Evolutionary conservation across 495 filamentous ascomycete species (phyloP).

Genomic region (Aspergillus olivimuriae): DNA sequence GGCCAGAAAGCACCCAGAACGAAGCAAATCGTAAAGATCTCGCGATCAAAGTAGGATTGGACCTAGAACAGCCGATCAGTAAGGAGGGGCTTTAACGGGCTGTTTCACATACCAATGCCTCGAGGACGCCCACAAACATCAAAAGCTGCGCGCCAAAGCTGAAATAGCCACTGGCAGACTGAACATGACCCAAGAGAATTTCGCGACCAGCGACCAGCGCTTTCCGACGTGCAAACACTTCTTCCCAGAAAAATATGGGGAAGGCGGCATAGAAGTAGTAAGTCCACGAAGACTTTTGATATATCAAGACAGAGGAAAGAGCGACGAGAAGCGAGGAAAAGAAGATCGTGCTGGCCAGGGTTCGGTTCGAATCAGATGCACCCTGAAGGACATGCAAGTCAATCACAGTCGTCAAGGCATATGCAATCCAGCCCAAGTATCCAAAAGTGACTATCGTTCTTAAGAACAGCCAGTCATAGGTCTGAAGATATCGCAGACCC

Average conservation of each 20-base stretch:
- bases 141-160: conserved; percentile 53
- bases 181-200: conserved; percentile 62
- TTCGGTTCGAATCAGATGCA: conserved; percentile 58
- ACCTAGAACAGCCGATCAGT: conserved; percentile 36
- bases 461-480: conserved; percentile 96
- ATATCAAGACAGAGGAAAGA: conserved; percentile 70
- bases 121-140: conserved; percentile 65
- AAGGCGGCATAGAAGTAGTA: conserved; percentile 95
- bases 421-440: conserved; percentile 95
- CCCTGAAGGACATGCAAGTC: conserved; percentile 84
- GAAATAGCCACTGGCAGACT: conserved; percentile 46
- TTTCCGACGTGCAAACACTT: conserved; percentile 74
- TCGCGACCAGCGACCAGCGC: conserved; percentile 61
- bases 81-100: neutral
- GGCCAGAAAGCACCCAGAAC: conserved; percentile 74
- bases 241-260: conserved; percentile 94
- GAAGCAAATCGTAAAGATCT: conserved; percentile 81
- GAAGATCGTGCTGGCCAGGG: conserved; percentile 49
- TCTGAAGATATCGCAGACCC: conserved; percentile 91
- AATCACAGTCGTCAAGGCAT: conserved; percentile 85
- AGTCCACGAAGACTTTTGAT: conserved; percentile 71
- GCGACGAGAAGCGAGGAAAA: conserved; percentile 71
- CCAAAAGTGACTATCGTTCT: conserved; percentile 87
- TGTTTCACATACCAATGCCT: conserved; percentile 66
- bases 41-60: conserved; percentile 83